These are phyloP conservation scores for Helichrysum umbraculigerum DNA, from an alignment of 129 eudicot species.

Conservation along the genomic window DNA sequence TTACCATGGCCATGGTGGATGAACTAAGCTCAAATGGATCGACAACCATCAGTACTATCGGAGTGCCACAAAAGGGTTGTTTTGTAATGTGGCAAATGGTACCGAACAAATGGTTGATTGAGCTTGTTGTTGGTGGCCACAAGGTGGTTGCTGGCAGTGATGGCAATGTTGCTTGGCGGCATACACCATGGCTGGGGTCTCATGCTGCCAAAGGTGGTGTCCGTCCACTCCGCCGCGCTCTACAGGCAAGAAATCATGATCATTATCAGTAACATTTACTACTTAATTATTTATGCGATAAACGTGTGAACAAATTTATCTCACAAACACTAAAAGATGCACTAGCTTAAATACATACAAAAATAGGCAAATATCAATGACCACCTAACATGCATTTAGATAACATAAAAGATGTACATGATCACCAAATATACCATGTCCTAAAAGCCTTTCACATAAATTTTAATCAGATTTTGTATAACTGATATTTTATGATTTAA, in stretches of 20 bases:
- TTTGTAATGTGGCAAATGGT: slow-evolving; percentile 98
- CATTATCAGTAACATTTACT: slow-evolving; percentile 15
- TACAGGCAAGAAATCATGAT: slow-evolving; percentile 62
- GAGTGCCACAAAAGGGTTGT: slow-evolving; percentile 67
- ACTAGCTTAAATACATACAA: slow-evolving; percentile 1
- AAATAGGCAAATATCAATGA: background rate
- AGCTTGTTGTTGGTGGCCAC: slow-evolving; percentile 79
- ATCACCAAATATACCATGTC: background rate
- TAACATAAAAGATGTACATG: background rate
- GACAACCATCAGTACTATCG: slow-evolving; percentile 31
- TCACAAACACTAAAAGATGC: slow-evolving; percentile 4
- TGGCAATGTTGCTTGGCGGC: slow-evolving; percentile 97
- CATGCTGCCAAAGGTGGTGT: slow-evolving; percentile 96
- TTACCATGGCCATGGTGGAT: slow-evolving; percentile 76
- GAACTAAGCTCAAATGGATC: slow-evolving; percentile 58
- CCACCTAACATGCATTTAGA: slow-evolving; percentile 9
- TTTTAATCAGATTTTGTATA: background rate
- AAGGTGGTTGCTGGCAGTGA: slow-evolving; percentile 96
- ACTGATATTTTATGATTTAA: background rate
- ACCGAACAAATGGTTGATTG: slow-evolving; percentile 88
- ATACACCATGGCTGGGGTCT: slow-evolving; percentile 93
- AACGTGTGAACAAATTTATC: slow-evolving; percentile 2
- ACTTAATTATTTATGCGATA: background rate
- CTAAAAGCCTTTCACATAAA: background rate
- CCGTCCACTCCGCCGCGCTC: slow-evolving; percentile 91